Conservation (phyloP, 2,329 filamentous ascomycete genomes). For the Xylariaceae sp. region DNA sequence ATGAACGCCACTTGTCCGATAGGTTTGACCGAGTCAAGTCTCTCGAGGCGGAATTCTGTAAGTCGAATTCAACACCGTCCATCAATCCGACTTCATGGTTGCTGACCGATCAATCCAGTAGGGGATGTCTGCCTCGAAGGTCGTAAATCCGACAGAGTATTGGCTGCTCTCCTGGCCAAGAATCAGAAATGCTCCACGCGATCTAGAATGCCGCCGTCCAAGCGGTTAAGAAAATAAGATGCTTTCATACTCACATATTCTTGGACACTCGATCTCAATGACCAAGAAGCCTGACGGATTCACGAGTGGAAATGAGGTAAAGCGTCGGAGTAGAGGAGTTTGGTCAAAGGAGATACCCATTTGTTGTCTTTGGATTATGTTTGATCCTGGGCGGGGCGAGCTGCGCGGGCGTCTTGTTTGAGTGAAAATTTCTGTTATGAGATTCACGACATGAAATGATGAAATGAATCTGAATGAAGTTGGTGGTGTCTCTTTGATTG, state of each 20-base stretch:
- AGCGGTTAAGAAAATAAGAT: slow-evolving; percentile 22
- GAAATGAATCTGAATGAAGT: slow-evolving; percentile 7
- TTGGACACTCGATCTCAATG: slow-evolving; percentile 2
- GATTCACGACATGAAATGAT: slow-evolving; percentile 18
- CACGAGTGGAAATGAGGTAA: slow-evolving; percentile 6
- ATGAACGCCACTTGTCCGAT: slow-evolving; percentile 17
- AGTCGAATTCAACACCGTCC: slow-evolving; percentile 11
- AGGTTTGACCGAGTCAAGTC: slow-evolving; percentile 22
- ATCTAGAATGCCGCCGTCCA: slow-evolving; percentile 18
- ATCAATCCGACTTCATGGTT: neutral
- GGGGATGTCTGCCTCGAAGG: slow-evolving; percentile 17
- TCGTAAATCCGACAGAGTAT: slow-evolving; percentile 21
- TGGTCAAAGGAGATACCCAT: slow-evolving; percentile 30
- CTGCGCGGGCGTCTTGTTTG: slow-evolving; percentile 16
- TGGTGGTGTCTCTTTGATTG: slow-evolving; percentile 3
- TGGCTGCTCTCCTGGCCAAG: slow-evolving; percentile 23
- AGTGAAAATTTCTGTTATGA: slow-evolving; percentile 22
- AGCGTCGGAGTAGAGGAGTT: slow-evolving; percentile 26
- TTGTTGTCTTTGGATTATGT: slow-evolving; percentile 25
- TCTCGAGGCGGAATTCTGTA: slow-evolving; percentile 25
- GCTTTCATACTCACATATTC: slow-evolving; percentile 5
- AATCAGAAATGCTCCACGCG: slow-evolving; percentile 23
- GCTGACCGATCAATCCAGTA: slow-evolving; percentile 17
- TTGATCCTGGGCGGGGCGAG: slow-evolving; percentile 20
- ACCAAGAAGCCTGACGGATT: slow-evolving; percentile 7